phyloP scores from a whole-genome alignment of 306 rosid species.

The Rubus parviflorus region DNA sequence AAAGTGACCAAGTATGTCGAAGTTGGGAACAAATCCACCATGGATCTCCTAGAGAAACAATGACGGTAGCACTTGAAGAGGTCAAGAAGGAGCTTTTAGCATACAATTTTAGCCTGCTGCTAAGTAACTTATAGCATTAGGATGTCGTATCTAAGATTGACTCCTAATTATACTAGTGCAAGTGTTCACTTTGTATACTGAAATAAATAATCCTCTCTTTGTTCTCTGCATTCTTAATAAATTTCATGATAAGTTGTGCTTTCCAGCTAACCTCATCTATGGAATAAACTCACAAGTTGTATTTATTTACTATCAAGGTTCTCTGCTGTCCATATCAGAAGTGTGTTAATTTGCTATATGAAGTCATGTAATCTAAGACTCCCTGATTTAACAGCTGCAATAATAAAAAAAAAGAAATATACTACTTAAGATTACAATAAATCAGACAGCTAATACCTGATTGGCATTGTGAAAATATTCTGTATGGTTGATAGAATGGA shows the following conservation, averaged over 20 bases:
- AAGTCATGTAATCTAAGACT: background rate
- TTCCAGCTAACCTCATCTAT: background rate
- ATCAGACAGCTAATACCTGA: background rate
- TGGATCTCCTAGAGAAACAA: conserved; percentile 6
- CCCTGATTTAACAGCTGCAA: too few relatives aligned
- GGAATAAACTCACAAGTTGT: background rate
- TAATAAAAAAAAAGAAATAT: too few relatives aligned
- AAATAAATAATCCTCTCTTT: background rate
- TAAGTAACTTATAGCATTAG: background rate
- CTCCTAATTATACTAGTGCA: background rate
- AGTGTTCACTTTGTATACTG: background rate
- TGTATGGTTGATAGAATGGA: too few relatives aligned
- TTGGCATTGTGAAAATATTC: background rate
- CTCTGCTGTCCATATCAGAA: background rate
- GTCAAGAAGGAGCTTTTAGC: background rate
- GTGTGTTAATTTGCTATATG: background rate
- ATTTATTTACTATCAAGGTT: background rate
- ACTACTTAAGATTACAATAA: background rate
- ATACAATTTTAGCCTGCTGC: background rate
- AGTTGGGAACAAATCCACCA: conserved; percentile 3
- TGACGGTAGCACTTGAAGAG: conserved; percentile 8
- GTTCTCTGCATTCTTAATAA: conserved; percentile 4
- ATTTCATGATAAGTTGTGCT: background rate
- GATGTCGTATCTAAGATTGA: background rate
- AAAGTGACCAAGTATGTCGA: background rate